phyloP scores from a whole-genome alignment of 345 rosid species.

The Syzygium aqueum region DNA sequence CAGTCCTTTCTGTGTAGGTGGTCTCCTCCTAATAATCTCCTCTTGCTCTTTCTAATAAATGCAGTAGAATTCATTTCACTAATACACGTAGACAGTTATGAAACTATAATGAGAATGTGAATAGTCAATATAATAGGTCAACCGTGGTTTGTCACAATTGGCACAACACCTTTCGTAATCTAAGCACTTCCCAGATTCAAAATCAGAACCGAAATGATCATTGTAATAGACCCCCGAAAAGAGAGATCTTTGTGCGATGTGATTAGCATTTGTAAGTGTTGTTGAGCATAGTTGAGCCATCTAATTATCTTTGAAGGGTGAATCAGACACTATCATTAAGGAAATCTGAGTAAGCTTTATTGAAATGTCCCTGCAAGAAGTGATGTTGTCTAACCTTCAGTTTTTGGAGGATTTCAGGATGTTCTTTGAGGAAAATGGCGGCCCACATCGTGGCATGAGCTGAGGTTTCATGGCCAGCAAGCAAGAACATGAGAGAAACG shows the following conservation, averaged over 20 bases:
- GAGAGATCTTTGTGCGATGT: background rate
- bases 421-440: slow-evolving; percentile 45
- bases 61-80: background rate
- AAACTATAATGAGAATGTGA: background rate
- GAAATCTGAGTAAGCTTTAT: background rate
- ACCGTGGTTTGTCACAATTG: background rate
- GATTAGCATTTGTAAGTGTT: background rate
- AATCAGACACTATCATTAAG: background rate
- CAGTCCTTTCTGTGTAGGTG: slow-evolving; percentile 17
- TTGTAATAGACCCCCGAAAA: background rate
- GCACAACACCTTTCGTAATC: background rate
- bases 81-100: background rate
- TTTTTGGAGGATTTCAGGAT: slow-evolving; percentile 26
- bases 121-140: background rate
- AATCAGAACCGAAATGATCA: background rate
- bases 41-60: slow-evolving; percentile 30
- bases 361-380: background rate
- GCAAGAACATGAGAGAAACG: slow-evolving; percentile 57
- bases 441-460: slow-evolving; percentile 76
- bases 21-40: slow-evolving; percentile 13
- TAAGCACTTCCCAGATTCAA: background rate
- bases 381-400: background rate
- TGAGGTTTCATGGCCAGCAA: slow-evolving; percentile 85
- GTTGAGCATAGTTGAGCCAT: background rate
- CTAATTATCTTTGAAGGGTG: background rate